These are phyloP conservation scores for Ceratobasidium sp. DNA, from an alignment of 1,284 basidiomycete species.

Conservation along the genomic window DNA sequence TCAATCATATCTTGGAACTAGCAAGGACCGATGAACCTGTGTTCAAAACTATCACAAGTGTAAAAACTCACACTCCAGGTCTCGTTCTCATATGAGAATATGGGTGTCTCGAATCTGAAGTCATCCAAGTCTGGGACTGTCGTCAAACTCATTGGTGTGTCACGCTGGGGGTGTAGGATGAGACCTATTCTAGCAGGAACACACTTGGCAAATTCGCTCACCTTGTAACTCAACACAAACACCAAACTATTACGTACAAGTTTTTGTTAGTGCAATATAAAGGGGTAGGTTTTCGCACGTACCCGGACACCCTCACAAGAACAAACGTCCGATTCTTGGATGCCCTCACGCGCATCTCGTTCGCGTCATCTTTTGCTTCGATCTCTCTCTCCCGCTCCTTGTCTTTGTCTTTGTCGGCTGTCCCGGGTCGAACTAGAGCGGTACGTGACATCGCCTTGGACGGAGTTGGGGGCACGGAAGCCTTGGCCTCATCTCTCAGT, in stretches of 20 bases:
- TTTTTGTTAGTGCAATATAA: neutral
- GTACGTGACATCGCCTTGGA: constrained; percentile 28
- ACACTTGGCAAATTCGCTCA: constrained; percentile 49
- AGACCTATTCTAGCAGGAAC: neutral
- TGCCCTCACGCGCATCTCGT: constrained; percentile 82
- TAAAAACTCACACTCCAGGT: constrained; percentile 80
- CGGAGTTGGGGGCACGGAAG: neutral
- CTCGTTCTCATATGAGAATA: constrained; percentile 85
- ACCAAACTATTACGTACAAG: constrained; percentile 50
- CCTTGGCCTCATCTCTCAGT: constrained; percentile 26
- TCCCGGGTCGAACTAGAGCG: neutral
- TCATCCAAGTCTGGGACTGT: constrained; percentile 61
- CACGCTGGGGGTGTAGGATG: constrained; percentile 55
- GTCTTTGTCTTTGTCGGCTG: constrained; percentile 29
- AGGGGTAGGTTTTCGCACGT: constrained; percentile 52
- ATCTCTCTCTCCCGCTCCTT: constrained; percentile 34
- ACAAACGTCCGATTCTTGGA: constrained; percentile 85
- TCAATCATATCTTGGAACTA: constrained; percentile 87
- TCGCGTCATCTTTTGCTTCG: constrained; percentile 65
- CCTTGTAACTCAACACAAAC: constrained; percentile 63
- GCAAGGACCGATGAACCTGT: constrained; percentile 3
- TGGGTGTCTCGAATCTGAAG: constrained; percentile 64
- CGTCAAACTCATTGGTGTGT: constrained; percentile 62
- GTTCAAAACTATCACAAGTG: neutral
- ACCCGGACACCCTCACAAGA: constrained; percentile 82